Base-by-base conservation (phyloP, 352 stramenopile genomes). In the Saprolegnia diclina region DNA sequence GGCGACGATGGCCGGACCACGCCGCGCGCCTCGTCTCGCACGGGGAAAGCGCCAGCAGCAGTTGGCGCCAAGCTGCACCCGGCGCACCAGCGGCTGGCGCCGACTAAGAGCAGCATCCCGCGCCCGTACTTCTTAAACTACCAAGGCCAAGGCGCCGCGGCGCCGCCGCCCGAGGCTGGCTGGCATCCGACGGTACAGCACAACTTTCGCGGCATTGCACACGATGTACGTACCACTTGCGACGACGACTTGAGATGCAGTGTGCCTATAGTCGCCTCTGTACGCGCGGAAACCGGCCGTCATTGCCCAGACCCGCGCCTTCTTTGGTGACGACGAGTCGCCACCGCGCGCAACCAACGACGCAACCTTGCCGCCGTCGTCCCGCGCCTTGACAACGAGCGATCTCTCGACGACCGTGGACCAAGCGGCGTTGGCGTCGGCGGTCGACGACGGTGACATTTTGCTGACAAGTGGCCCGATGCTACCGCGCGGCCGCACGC, bases 241-340 rank as follows among this genome's bases (percentile, higher is more conserved):
- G 55, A 66, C 35, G 3, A 32, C 29, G 29, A 35, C 38, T 40
- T 0, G 5, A 40, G 35, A 37, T 21, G 13, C 38, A 40, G 32
- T 22, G 21, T 13, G 13, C 22, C 19, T 13, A 52, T 64, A 19
- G 57, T 66, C n/a, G 21, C 57, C 57, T 2, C 38, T 66, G 57
- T 66, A 66, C 44, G 40, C 40, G 24, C 22, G 57, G n/a, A 66
- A 42, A 38, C 57, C 57, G 3, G 42, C 11, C 9, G 24, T n/a
- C 21, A 5, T 22, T 4, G 5, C 40, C 35, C 52, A 55, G 37
- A 40, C 40, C 32, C 57, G 57, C 7, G 57, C 35, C 16, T 66
- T 66, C 24, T 66, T 66, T 54, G 40, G 18, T 40, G 57, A 66
- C n/a, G 50, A 64, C 56, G 56, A 64, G n/a, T 38, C 56, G 26